Evolutionary conservation across 352 stramenopile species (phyloP), one percentile per base, ranked within the genome.

Genomic region (Phytophthora constricta): DNA sequence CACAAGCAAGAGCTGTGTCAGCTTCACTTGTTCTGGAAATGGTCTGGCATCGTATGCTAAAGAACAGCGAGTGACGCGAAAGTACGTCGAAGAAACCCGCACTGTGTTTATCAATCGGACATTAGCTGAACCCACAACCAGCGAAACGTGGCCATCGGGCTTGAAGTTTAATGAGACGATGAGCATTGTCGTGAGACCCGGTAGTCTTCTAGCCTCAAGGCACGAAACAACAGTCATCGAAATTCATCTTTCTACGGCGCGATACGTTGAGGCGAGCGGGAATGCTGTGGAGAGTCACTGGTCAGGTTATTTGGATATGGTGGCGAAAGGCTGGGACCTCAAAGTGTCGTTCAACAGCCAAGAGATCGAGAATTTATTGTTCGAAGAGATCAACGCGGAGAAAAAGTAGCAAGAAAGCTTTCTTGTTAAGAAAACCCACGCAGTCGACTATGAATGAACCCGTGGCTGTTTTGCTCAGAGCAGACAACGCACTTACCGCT

Each of bases 321-420:
- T 20, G 11, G 55, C 28, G 7, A 54, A 62, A 5, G 55, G 42
- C n/a, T 62, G 43, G 55, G 43, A 20, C 22, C 41, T 20, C 28
- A 62, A 62, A 34, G 19, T 62, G 8, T 47, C 42, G 11, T 62
- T 62, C 55, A 62, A 54, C 20, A 62, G 42, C 2, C 42, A 62
- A 20, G 26, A 52, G 42, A 62, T 62, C 27, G 55, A 62, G 20
- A 62, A 61, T 26, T 54, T 62, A 27, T 14, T 62, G 19, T 22
- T 62, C 19, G 54, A 61, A 2, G 25, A 45, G 13, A 43, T n/a
- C 9, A 45, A 51, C 13, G 4, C 8, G 25, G 8, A 17, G 37
- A 39, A 37, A 13, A 41, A 28, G 33, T 49, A 45, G 31, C 9
- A 45, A 11, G 31, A 56, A 45, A n/a, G n/a, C n/a, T n/a, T n/a